Evolutionary conservation across 805 yeast species (phyloP), one percentile per base, ranked within the genome.

Genomic region (Metschnikowia shivogae): DNA sequence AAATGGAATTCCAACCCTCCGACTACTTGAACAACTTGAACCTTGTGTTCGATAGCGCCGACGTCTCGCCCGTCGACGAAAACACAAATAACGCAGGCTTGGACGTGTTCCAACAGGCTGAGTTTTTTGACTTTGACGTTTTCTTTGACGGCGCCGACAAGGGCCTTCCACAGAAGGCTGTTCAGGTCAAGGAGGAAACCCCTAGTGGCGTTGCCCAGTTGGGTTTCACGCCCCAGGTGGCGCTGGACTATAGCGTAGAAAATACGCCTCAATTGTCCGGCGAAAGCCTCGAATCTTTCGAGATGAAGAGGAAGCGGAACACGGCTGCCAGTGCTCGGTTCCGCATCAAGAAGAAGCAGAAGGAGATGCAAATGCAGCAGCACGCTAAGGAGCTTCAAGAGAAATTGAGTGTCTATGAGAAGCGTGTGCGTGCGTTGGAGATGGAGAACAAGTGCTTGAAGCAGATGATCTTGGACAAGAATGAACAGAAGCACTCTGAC

Each of bases 251-350:
- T 17, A 10, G 34, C n/a, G 28, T 8, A 24, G 34, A 13, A 11
- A 19, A 10, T 8, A 22, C 26, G 6, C 28, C 28, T 10, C 20
- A 6, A 3, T 11, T 20, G 5, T 13, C 31, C 36, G 42, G 22
- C 4, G 24, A 22, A 29, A 39, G 19, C 37, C 32, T 33, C 19
- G 36, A 39, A 20, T 39, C 42, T 22, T 30, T 28, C 47, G 76
- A 74, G 36, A 93, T 86, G 58, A 92, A 88, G 67, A 77, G 96
- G 50, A 80, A 85, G 52, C 77, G 95, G 56, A 90, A 89, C 67
- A 89, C 97, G 0, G 96, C 93, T 1, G 98, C 99, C 1, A 82
- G 92, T 17, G 97, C 97, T 4, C 74, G 98, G 48, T 92, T 92
- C 73, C 77, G 99, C 52, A 79, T 89, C 61, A 89, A 88, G 76